Conservation (phyloP, 306 rosid species). For the Notholithocarpus densiflorus region DNA sequence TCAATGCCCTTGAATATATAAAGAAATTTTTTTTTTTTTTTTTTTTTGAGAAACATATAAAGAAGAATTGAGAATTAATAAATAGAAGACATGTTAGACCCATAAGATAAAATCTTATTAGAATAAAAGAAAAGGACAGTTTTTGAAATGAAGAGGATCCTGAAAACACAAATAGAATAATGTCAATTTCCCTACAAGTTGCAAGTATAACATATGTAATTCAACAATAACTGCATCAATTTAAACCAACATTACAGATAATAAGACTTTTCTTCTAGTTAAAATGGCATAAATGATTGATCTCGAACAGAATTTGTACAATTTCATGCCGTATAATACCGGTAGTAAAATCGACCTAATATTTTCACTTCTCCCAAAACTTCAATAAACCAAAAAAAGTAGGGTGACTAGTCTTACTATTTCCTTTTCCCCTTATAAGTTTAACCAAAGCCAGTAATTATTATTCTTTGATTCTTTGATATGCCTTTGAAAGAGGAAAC, state of each 20-base stretch:
- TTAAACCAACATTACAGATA: not conserved
- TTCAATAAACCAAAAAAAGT: not conserved
- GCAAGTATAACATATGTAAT: not conserved
- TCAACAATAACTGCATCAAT: not conserved
- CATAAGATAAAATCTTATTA: too few species aligned
- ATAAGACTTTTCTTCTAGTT: not conserved
- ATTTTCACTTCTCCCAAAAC: slow-evolving; percentile 1
- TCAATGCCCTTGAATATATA: too few species aligned
- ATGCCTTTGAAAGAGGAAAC: not conserved
- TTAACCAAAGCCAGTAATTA: not conserved
- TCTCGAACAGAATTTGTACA: not conserved
- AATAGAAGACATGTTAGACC: too few species aligned
- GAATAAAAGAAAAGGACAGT: too few species aligned
- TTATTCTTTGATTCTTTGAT: not conserved
- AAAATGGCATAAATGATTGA: not conserved
- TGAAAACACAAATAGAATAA: too few species aligned
- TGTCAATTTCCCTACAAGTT: not conserved
- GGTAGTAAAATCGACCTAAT: not conserved
- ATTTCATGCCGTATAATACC: not conserved
- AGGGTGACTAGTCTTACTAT: not conserved
- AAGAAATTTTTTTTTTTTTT: too few species aligned
- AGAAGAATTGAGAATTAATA: too few species aligned
- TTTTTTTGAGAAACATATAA: too few species aligned
- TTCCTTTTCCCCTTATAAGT: not conserved
- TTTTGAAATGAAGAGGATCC: too few species aligned